Percentiles rank a stretch among this genome's conserved stretches.
phyloP scores from a whole-genome alignment of 73 alveolate genomes.

The Paramecium sonneborni region DNA sequence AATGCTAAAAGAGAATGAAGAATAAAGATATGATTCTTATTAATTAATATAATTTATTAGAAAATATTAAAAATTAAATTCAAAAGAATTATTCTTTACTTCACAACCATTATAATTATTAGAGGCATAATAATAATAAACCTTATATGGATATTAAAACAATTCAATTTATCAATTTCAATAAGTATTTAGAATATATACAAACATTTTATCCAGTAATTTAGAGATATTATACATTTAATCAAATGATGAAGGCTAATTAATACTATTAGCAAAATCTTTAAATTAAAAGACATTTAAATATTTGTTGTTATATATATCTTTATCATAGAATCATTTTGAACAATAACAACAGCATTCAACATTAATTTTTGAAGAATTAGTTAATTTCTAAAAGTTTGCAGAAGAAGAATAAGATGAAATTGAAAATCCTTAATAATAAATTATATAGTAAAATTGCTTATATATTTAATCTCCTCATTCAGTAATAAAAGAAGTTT shows the following conservation, averaged over 20 bases:
- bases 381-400: slow-evolving; percentile 29
- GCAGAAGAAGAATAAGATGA: neutral
- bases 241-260: neutral
- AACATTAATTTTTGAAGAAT: neutral
- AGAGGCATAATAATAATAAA: neutral
- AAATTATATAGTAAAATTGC: neutral
- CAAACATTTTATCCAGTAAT: neutral
- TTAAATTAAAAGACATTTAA: neutral
- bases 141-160: neutral
- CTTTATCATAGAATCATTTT: neutral
- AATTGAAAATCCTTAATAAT: neutral
- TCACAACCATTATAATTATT: neutral
- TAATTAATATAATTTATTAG: neutral
- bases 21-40: slow-evolving; percentile 44
- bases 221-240: neutral
- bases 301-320: neutral
- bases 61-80: neutral
- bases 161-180: neutral
- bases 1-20: slow-evolving; percentile 46
- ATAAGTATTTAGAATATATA: neutral
- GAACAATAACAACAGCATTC: neutral
- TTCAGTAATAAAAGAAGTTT: neutral
- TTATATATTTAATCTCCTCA: neutral
- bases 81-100: neutral
- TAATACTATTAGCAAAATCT: neutral